phyloP scores from a whole-genome alignment of 371 early-diverging fungal genomes.

The Syncephalastrum contaminatum region DNA sequence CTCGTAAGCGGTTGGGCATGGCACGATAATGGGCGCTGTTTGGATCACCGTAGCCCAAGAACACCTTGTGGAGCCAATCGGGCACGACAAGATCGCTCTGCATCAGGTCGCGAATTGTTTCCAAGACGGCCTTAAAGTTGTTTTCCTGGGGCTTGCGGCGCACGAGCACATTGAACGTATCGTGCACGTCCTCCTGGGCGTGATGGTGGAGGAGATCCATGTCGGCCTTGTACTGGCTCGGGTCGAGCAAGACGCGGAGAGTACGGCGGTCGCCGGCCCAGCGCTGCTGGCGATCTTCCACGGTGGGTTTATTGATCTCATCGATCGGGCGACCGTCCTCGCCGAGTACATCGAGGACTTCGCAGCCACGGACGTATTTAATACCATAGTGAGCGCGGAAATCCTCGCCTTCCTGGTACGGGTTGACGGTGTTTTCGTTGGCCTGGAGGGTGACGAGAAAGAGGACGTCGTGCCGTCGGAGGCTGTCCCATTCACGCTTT shows the following conservation, averaged over 20 bases:
- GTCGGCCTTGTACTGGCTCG: conserved; percentile 77
- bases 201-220: conserved; percentile 21
- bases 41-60: conserved; percentile 95
- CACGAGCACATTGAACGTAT: conserved; percentile 84
- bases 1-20: conserved; percentile 48
- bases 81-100: conserved; percentile 79
- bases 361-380: conserved; percentile 82
- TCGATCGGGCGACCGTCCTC: conserved; percentile 68
- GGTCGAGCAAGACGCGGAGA: conserved; percentile 79
- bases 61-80: conserved; percentile 84
- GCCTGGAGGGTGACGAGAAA: conserved; percentile 16
- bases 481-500: conserved; percentile 85
- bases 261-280: conserved; percentile 59
- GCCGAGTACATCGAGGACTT: conserved; percentile 77
- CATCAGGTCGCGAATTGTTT: conserved; percentile 87
- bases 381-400: conserved; percentile 76
- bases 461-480: conserved; percentile 58
- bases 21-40: conserved; percentile 67
- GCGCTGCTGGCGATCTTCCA: conserved; percentile 37
- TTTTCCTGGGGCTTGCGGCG: conserved; percentile 87
- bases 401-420: conserved; percentile 44
- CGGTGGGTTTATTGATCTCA: conserved; percentile 41
- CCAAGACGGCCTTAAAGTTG: conserved; percentile 90
- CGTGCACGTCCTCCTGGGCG: conserved; percentile 62
- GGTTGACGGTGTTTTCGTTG: conserved; percentile 48